These are phyloP conservation scores for Pichia heedii DNA, from an alignment of 805 yeast species.

Conservation along the genomic window DNA sequence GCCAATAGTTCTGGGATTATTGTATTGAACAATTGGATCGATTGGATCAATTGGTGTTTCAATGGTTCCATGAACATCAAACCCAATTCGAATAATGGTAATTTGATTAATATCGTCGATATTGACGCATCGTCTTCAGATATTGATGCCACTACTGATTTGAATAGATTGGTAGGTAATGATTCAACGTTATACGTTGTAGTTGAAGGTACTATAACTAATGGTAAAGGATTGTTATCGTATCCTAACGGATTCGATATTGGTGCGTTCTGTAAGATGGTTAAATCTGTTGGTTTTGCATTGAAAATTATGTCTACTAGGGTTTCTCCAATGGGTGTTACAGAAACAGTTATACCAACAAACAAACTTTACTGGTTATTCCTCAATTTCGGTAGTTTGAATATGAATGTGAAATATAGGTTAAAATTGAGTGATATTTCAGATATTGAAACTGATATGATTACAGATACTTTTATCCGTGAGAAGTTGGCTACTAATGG, in stretches of 20 bases:
- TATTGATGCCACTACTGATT: conserved; percentile 4
- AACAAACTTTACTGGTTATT: conserved; percentile 7
- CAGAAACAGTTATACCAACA: conserved; percentile 28
- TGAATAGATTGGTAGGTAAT: conserved; percentile 5
- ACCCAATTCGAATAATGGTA: not conserved
- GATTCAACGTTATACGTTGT: conserved; percentile 41
- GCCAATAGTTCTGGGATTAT: conserved; percentile 12
- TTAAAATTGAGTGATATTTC: conserved; percentile 18
- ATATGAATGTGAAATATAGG: conserved; percentile 14
- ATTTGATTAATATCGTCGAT: conserved; percentile 3
- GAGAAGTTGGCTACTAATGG: conserved; percentile 35
- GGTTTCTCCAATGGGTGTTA: conserved; percentile 28
- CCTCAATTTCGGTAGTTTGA: conserved; percentile 9
- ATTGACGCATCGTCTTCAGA: conserved; percentile 7
- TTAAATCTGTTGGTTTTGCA: conserved; percentile 1
- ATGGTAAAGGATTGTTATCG: conserved; percentile 68
- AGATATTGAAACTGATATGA: not conserved
- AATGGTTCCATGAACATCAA: conserved; percentile 6
- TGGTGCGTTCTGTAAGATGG: conserved; percentile 6
- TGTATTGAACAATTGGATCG: not conserved
- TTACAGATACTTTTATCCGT: conserved; percentile 13
- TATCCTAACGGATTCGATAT: conserved; percentile 29
- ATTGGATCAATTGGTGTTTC: conserved; percentile 11
- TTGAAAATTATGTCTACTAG: conserved; percentile 31
- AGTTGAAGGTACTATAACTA: conserved; percentile 79